Percentiles rank a stretch among this genome's conserved stretches.
Evolutionary conservation across 2,329 filamentous ascomycete genomes (phyloP).

Genomic region (Alternaria metachromatica): DNA sequence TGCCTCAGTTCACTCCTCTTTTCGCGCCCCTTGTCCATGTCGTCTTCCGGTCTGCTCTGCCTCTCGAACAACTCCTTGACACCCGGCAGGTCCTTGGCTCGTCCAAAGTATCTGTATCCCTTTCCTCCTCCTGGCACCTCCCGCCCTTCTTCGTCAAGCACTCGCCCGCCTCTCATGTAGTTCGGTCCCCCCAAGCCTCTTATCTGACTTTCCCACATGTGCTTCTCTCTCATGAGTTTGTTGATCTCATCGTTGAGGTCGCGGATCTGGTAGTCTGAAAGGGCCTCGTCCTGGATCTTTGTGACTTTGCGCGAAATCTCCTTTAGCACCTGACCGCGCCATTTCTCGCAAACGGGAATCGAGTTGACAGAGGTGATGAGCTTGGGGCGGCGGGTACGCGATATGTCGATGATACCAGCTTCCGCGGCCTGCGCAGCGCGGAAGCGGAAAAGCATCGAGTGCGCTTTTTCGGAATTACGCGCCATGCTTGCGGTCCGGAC

Average conservation of each 20-base stretch:
- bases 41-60: conserved; percentile 45
- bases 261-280: conserved; percentile 97
- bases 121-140: conserved; percentile 74
- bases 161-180: conserved; percentile 77
- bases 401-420: conserved; percentile 92
- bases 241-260: conserved; percentile 99
- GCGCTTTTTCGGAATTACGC: conserved; percentile 97
- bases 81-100: conserved; percentile 86
- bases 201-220: conserved; percentile 98
- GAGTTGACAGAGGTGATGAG: conserved; percentile 84
- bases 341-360: conserved; percentile 92
- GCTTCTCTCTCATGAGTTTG: conserved; percentile 98
- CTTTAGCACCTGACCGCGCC: conserved; percentile 96
- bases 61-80: conserved; percentile 79
- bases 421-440: conserved; percentile 96
- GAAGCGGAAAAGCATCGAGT: conserved; percentile 99
- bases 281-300: conserved; percentile 86
- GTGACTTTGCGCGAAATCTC: conserved; percentile 97
- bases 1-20: conserved; percentile 72
- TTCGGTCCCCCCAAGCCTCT: conserved; percentile 95
- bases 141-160: conserved; percentile 63
- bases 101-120: conserved; percentile 85
- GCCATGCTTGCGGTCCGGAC: conserved; percentile 60
- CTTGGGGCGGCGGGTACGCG: conserved; percentile 87
- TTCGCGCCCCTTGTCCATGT: conserved; percentile 69